Conservation (phyloP, 2,329 filamentous ascomycete genomes). For the Cryphonectria parasitica region DNA sequence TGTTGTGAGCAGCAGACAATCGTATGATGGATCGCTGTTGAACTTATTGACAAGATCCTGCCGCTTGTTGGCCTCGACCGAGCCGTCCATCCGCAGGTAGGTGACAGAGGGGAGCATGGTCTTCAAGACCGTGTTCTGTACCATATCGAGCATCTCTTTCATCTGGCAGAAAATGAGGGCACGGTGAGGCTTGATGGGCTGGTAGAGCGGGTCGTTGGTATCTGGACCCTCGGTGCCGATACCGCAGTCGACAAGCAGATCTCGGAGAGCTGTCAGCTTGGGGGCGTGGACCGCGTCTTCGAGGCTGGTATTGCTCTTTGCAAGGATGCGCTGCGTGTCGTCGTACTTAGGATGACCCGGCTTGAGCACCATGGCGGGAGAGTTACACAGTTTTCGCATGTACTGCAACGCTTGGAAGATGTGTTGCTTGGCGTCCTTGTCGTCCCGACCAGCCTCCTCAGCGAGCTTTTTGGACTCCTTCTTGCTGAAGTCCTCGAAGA, state of each 20-base stretch:
- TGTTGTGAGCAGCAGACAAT: conserved; percentile 90
- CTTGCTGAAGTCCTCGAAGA: conserved; percentile 96
- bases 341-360: conserved; percentile 90
- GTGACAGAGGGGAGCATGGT: conserved; percentile 91
- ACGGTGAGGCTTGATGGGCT: conserved; percentile 93
- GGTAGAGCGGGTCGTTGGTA: conserved; percentile 61
- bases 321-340: conserved; percentile 79
- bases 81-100: conserved; percentile 90
- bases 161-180: conserved; percentile 98
- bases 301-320: conserved; percentile 77
- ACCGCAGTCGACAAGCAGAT: conserved; percentile 96
- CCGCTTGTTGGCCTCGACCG: conserved; percentile 87
- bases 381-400: conserved; percentile 99
- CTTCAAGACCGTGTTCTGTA: conserved; percentile 89
- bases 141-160: conserved; percentile 99
- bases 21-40: conserved; percentile 95
- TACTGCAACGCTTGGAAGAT: conserved; percentile 99
- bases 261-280: conserved; percentile 86
- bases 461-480: conserved; percentile 89
- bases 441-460: conserved; percentile 79
- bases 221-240: conserved; percentile 79
- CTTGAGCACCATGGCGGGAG: conserved; percentile 93
- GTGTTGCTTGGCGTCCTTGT: conserved; percentile 94
- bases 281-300: conserved; percentile 88
- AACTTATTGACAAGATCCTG: conserved; percentile 99